Base-by-base conservation (phyloP, 2,329 filamentous ascomycete genomes). In the Plenodomus lindquistii region DNA sequence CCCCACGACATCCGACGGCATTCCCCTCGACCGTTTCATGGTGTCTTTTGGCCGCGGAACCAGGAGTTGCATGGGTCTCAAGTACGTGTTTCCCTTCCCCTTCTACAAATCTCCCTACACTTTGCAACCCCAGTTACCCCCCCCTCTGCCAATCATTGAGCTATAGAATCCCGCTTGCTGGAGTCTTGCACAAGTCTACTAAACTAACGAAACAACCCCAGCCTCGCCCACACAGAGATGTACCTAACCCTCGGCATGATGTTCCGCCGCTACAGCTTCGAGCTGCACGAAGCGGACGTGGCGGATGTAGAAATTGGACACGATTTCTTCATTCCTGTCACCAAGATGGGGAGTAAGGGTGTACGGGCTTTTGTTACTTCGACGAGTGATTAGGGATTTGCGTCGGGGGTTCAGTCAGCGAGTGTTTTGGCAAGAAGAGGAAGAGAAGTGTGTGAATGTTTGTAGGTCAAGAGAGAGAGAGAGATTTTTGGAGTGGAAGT, bases 41-140 rank as follows among this genome's bases (percentile, higher is more conserved):
- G 69, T 77, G 4, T 65, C 63, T 1, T 78, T 78, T 48, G 65
- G 69, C 2, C 70, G 71, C 31, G 77, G 77, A 1, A 71, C 70
- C 4, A 60, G 76, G 13, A 59, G 59, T 10, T 79, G 76, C 52
- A 54, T 79, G 11, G 76, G 76, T 0, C 66, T 75, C 10, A 73
- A 72, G 35, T 37, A 37, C 16, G 35, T 37, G 10, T 36, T 15
- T 36, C 9, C 27, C 15, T 13, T 13, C 6, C 27, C 27, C 27
- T 31, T 24, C 11, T 24, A 24, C 22, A 24, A 5, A 24, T 24
- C 22, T 24, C 22, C 22, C 22, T 6, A 6, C 22, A 5, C 22
- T 11, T 24, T 24, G 22, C 22, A 24, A 24, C 11, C 11, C 22
- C 11, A 5, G 11, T 11, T 11, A 6, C 11, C 22, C 22, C 22